Conservation (phyloP, 2,329 filamentous ascomycete species). For the Fusarium staphyleae region DNA sequence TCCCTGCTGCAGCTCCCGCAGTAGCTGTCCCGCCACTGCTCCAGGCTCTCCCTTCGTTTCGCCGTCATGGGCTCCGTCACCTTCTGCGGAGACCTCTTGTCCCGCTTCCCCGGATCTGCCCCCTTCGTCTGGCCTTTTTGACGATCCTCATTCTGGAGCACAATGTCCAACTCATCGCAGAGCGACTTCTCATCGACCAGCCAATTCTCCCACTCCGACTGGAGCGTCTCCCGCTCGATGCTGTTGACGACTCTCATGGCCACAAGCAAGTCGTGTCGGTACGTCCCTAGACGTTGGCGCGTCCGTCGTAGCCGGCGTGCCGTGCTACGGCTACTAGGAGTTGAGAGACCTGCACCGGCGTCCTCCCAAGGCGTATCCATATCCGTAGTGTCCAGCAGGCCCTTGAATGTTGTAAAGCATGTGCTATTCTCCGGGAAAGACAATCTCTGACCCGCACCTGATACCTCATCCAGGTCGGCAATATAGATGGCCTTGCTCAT, state of each 20-base stretch:
- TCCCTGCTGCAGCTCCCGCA: conserved; percentile 64
- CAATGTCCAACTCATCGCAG: conserved; percentile 68
- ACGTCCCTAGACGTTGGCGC: conserved; percentile 81
- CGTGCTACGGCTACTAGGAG: conserved; percentile 59
- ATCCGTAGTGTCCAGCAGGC: conserved; percentile 64
- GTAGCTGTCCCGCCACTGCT: conserved; percentile 60
- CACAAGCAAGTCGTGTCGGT: conserved; percentile 89
- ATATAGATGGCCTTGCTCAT: conserved; percentile 90
- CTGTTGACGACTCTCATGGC: conserved; percentile 89
- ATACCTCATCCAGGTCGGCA: conserved; percentile 75
- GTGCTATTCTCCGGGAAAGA: conserved; percentile 58
- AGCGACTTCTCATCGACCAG: conserved; percentile 77
- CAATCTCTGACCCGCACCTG: conserved; percentile 47
- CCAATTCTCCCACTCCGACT: conserved; percentile 94
- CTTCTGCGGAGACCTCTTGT: conserved; percentile 42
- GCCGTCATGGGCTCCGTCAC: conserved; percentile 41
- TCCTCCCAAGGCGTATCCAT: conserved; percentile 64
- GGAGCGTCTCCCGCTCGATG: conserved; percentile 84
- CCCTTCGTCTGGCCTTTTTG: conserved; percentile 28
- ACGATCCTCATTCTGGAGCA: conserved; percentile 47
- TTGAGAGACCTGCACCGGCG: conserved; percentile 56
- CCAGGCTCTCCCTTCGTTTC: conserved; percentile 49
- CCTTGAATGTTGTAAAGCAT: conserved; percentile 67
- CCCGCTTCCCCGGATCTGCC: conserved; percentile 26
- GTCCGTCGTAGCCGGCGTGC: conserved; percentile 75